These are phyloP conservation scores for Nidularia sp. DNA, from an alignment of 768 basidiomycete genomes.

Conservation along the genomic window DNA sequence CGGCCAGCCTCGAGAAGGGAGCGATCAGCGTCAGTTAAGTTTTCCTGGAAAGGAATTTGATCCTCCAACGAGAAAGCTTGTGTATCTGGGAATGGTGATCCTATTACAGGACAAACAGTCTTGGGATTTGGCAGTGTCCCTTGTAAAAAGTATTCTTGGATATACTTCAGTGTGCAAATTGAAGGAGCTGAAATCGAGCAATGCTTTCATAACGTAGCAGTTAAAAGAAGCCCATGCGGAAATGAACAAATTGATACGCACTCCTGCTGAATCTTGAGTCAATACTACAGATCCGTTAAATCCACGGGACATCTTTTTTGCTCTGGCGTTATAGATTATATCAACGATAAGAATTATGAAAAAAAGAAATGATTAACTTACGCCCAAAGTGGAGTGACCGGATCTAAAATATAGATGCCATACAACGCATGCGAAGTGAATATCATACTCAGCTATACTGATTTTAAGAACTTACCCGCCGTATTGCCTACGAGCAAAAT, in stretches of 20 bases:
- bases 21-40: background rate
- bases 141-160: constrained; percentile 11
- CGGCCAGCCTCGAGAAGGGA: background rate
- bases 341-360: background rate
- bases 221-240: background rate
- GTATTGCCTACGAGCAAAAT: constrained; percentile 22
- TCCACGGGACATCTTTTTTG: constrained; percentile 5
- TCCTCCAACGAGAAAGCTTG: background rate
- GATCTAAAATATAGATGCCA: constrained; percentile 8
- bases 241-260: constrained; percentile 1
- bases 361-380: constrained; percentile 9
- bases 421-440: background rate
- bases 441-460: background rate
- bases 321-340: constrained; percentile 1
- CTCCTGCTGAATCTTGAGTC: constrained; percentile 12
- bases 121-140: background rate
- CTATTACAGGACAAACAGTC: background rate
- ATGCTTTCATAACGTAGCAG: constrained; percentile 13
- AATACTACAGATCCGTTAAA: constrained; percentile 11
- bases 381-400: constrained; percentile 20
- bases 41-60: background rate
- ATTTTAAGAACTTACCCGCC: constrained; percentile 9
- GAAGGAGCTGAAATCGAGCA: constrained; percentile 18
- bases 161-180: constrained; percentile 12
- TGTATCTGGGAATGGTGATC: too few relatives aligned